Evolutionary conservation across 2,329 filamentous ascomycete species (phyloP).

Genomic region (Penicillium hesseltinei): DNA sequence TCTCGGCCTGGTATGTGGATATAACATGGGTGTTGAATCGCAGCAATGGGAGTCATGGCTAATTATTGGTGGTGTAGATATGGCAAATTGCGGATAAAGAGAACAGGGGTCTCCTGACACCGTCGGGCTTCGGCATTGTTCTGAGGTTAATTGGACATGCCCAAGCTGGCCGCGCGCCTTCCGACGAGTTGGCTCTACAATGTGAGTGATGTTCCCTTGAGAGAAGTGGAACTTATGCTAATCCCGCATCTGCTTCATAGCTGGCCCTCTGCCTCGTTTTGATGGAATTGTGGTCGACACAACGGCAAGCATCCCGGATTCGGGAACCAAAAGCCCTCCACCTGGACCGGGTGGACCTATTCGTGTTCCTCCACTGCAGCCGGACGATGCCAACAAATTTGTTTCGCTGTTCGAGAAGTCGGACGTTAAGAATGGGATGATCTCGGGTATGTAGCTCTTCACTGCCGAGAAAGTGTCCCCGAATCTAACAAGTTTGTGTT

Average conservation of each 20-base stretch:
- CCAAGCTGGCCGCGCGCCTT: constrained; percentile 80
- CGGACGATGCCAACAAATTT: constrained; percentile 89
- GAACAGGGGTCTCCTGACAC: constrained; percentile 90
- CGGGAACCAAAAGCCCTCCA: constrained; percentile 43
- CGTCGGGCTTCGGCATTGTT: constrained; percentile 88
- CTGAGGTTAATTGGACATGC: constrained; percentile 93
- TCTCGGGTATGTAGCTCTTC: constrained; percentile 56
- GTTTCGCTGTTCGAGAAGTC: constrained; percentile 87
- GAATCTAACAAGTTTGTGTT: not conserved
- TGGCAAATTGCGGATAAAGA: constrained; percentile 98
- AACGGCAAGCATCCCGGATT: constrained; percentile 51
- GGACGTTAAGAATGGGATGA: constrained; percentile 69
- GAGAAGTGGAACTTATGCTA: not conserved
- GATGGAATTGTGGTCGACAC: constrained; percentile 64
- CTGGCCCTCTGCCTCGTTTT: constrained; percentile 87
- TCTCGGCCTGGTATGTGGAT: constrained; percentile 73
- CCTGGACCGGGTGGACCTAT: constrained; percentile 61
- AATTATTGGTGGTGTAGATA: constrained; percentile 60
- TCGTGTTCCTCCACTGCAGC: constrained; percentile 81
- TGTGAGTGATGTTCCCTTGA: constrained; percentile 46
- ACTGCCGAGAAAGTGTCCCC: not conserved
- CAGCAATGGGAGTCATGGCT: not conserved
- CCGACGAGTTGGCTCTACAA: constrained; percentile 76
- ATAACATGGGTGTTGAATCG: not conserved
- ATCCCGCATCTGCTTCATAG: constrained; percentile 29